phyloP scores from a whole-genome alignment of 352 stramenopile species.

The Stramenopiles sp. region DNA sequence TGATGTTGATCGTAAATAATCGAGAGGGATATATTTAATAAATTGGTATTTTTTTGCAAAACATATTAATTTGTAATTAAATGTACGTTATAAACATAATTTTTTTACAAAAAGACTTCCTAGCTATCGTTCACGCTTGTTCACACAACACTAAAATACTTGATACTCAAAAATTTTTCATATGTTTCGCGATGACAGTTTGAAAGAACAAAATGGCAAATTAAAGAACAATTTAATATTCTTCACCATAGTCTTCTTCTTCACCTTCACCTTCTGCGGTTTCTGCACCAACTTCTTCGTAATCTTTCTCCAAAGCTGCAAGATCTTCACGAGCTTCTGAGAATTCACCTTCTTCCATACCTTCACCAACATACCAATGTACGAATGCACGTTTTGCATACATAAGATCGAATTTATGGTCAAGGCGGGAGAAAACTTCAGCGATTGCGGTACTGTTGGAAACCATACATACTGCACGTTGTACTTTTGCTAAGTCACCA shows the following conservation, averaged over 20 bases:
- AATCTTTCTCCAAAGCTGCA: constrained; percentile 93
- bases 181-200: too few species aligned
- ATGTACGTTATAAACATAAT: too few species aligned
- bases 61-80: too few species aligned
- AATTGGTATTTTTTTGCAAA: too few species aligned
- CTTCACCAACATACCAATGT: constrained; percentile 97
- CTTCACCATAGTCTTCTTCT: constrained; percentile 64
- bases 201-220: too few species aligned
- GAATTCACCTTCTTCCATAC: constrained; percentile 99
- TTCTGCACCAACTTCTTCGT: constrained; percentile 96
- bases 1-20: too few species aligned
- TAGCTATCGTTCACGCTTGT: too few species aligned
- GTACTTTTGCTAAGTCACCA: constrained; percentile 85
- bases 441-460: constrained; percentile 95
- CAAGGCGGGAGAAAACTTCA: constrained; percentile 89
- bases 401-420: constrained; percentile 99
- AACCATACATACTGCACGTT: constrained; percentile 96
- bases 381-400: constrained; percentile 98
- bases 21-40: too few species aligned
- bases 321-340: constrained; percentile 95
- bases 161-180: too few species aligned
- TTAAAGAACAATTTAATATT: too few species aligned
- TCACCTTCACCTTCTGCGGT: constrained; percentile 82
- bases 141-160: too few species aligned
- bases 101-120: too few species aligned